Evolutionary conservation across 306 rosid species (phyloP), one percentile per base, ranked within the genome.

Genomic region (Castanea mollissima): DNA sequence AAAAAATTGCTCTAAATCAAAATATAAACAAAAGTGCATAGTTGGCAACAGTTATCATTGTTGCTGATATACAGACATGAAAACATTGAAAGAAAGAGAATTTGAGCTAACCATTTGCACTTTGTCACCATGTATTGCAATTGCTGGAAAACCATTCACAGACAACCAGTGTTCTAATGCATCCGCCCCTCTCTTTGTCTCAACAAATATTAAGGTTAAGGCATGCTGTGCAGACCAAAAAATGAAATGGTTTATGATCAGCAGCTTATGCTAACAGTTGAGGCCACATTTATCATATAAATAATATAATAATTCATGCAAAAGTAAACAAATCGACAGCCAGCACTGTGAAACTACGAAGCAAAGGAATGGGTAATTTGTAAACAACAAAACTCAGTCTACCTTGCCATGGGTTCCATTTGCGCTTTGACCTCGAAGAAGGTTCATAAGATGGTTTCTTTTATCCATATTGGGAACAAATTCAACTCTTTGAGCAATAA

Each of bases 141-240:
- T 95, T 74, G 99, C 99, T 13, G 98, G 97, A 84, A 95, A 95
- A 75, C 89, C 91, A 80, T 93, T 90, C 29, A 82, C 67, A 23
- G 90, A 87, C 69, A 95, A 74, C 97, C 97, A 95, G 64, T 91
- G 85, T 83, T 95, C 98, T 72, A 95, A 90, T 18, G 98, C 86
- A 84, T 95, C 99, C 55, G 98, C 99, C 86, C 99, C 98, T 81
- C 88, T 95, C 87, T 95, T 95, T 80, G 99, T 95, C 96, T 95
- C 99, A 85, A 95, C 99, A 86, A 95, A 92, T 65, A 95, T 94
- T 84, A 95, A 89, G 27, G 98, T 95, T 82, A 95, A 86, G 71
- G 97, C 85, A 90, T 90, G 97, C 98, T 95, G 97, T 74, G 75
- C 15, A 13, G 14, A 13, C 16, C 31, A 20, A 38, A 21, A 41